Conservation (phyloP, 768 basidiomycete species). For the Pulveroboletus ravenelii region DNA sequence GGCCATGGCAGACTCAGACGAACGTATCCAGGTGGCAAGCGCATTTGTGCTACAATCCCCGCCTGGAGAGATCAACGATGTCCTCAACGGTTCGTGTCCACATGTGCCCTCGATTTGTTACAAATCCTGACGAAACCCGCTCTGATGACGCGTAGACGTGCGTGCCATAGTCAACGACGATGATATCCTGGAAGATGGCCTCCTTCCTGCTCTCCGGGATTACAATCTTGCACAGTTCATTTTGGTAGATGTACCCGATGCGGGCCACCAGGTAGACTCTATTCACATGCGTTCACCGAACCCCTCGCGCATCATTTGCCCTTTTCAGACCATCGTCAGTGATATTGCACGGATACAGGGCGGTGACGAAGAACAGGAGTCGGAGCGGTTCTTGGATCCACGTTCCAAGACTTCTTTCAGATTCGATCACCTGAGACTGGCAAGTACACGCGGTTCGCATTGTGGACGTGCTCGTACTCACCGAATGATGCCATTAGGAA, state of each 20-base stretch:
- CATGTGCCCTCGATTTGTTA: not conserved
- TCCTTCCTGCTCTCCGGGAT: constrained; percentile 71
- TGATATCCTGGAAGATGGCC: constrained; percentile 69
- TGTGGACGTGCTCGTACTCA: not conserved
- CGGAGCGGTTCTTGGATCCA: constrained; percentile 80
- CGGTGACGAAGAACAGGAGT: constrained; percentile 38
- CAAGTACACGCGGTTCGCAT: constrained; percentile 35
- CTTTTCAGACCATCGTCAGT: constrained; percentile 74
- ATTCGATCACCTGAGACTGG: constrained; percentile 84
- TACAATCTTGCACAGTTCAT: constrained; percentile 90
- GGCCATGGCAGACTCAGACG: constrained; percentile 49
- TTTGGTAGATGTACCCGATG: constrained; percentile 76
- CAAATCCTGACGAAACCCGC: not conserved
- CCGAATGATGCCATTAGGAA: constrained; percentile 44
- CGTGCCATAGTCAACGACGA: constrained; percentile 88
- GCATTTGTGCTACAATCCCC: constrained; percentile 84
- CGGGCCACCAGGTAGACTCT: constrained; percentile 62
- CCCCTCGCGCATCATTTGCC: not conserved
- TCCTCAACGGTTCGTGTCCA: constrained; percentile 68
- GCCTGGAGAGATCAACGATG: constrained; percentile 96
- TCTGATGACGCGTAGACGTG: constrained; percentile 55
- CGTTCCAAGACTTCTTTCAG: constrained; percentile 70
- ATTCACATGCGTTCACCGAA: not conserved
- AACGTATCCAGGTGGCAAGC: constrained; percentile 69
- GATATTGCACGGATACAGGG: constrained; percentile 53